Evolutionary conservation across 805 yeast genomes (phyloP), one percentile per base, ranked within the genome.

Genomic region (Kregervanrija fluxuum): DNA sequence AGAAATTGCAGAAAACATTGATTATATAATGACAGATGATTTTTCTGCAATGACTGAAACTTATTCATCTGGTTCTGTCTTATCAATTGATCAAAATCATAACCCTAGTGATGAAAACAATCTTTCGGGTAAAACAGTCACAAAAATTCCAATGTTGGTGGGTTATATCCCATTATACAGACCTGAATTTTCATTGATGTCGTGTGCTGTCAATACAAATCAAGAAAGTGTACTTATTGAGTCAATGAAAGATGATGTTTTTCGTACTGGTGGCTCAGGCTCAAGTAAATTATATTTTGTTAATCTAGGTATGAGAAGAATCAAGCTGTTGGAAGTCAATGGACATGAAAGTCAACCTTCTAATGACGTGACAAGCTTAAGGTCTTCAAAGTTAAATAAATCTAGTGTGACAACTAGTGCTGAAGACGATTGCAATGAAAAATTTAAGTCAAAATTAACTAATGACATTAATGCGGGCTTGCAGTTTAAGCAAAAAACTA

Each of bases 101-200:
- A 22, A 6, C 6, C 28, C 28, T 22, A 6, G 28, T 6, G 28
- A 22, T 22, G 8, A 22, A 22, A 22, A 31, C n/a, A 16, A 30
- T 11, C 31, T 35, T 17, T 33, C 42, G 9, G 38, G 44, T 35
- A 34, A 32, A 1, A 42, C 47, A 4, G 47, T 41, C 11, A 44
- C 41, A n/a, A 38, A 44, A 10, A 42, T 62, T n/a, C 66, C 65
- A 10, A 33, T 54, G 11, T 33, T 61, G 35, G 54, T 54, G 1
- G 69, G 69, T 5, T 77, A 69, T 51, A 59, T 70, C 4, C 77
- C 75, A 28, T 76, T 74, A 46, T 77, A 67, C 49, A 56, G 79
- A 36, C 75, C 79, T 0, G 81, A 76, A 50, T 77, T 71, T 51
- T 57, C 64, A 11, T 48, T 77, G 28, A 77, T 73, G 62, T 68